Percentiles rank a stretch among this genome's conserved stretches.
These are phyloP conservation scores for Sutorius australiensis DNA, from an alignment of 768 basidiomycete species.

Conservation along the genomic window DNA sequence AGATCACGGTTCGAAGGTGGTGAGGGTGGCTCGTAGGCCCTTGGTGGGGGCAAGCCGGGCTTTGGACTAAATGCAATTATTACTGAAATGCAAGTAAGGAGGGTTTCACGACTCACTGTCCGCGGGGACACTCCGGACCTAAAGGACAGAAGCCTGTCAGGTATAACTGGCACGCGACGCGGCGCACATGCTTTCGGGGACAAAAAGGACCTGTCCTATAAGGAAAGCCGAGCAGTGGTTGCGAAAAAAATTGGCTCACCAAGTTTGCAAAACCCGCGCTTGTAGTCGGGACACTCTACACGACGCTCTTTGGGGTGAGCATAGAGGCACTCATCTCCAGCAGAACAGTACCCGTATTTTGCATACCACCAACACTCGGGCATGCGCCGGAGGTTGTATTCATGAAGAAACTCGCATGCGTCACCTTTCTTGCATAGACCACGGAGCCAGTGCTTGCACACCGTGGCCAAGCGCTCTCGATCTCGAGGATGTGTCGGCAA, in stretches of 20 bases:
- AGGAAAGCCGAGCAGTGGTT: constrained; percentile 5
- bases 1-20: constrained; percentile 74
- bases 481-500: constrained; percentile 80
- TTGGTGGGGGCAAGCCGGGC: constrained; percentile 61
- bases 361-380: constrained; percentile 99
- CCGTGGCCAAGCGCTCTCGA: constrained; percentile 79
- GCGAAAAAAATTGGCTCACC: constrained; percentile 47
- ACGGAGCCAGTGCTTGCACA: constrained; percentile 98
- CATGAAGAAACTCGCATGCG: constrained; percentile 97
- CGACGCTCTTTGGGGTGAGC: constrained; percentile 90
- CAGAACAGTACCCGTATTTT: constrained; percentile 95
- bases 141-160: constrained; percentile 90
- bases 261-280: constrained; percentile 90
- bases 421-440: constrained; percentile 98
- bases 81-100: constrained; percentile 6
- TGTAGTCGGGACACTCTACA: constrained; percentile 93
- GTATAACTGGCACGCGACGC: constrained; percentile 88
- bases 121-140: constrained; percentile 81
- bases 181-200: constrained; percentile 87
- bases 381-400: constrained; percentile 97
- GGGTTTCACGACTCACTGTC: constrained; percentile 63
- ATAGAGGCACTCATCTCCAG: constrained; percentile 96
- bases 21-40: constrained; percentile 74
- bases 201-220: constrained; percentile 68
- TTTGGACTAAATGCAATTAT: constrained; percentile 57